Evolutionary conservation across 1,284 basidiomycete genomes (phyloP).

Genomic region (Boletus semigastroideus): DNA sequence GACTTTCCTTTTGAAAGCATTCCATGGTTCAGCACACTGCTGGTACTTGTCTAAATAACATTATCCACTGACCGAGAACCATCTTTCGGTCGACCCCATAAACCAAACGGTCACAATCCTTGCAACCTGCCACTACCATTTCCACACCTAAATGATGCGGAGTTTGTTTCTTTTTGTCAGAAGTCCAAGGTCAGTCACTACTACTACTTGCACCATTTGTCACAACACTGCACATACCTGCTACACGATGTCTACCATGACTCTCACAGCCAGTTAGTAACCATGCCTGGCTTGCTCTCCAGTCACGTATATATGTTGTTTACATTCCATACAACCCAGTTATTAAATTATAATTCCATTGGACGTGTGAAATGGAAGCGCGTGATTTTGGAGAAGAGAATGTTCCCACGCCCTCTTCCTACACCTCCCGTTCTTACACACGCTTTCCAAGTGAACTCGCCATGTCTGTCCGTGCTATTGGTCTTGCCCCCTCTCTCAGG

Average conservation of each 20-base stretch:
- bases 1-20: conserved; percentile 9
- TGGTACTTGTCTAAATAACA: conserved; percentile 2
- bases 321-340: not conserved
- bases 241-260: conserved; percentile 6
- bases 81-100: conserved; percentile 6
- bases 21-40: conserved; percentile 4
- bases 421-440: conserved; percentile 1
- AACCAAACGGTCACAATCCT: conserved; percentile 3
- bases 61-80: conserved; percentile 3
- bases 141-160: conserved; percentile 14
- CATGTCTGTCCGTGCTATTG: conserved; percentile 53
- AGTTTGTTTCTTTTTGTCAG: conserved; percentile 8
- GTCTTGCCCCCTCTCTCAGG: conserved; percentile 54
- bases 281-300: conserved; percentile 9
- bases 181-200: conserved; percentile 5
- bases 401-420: conserved; percentile 21
- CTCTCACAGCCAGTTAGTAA: not conserved
- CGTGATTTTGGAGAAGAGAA: too few species aligned
- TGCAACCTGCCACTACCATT: conserved; percentile 14
- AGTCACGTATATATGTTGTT: conserved; percentile 6
- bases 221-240: conserved; percentile 9
- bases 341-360: conserved; percentile 8
- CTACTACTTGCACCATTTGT: conserved; percentile 8
- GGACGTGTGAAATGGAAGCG: too few species aligned
- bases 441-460: conserved; percentile 31